Evolutionary conservation across 768 basidiomycete species (phyloP), one percentile per base, ranked within the genome.

Genomic region (Pisolithus sp.): DNA sequence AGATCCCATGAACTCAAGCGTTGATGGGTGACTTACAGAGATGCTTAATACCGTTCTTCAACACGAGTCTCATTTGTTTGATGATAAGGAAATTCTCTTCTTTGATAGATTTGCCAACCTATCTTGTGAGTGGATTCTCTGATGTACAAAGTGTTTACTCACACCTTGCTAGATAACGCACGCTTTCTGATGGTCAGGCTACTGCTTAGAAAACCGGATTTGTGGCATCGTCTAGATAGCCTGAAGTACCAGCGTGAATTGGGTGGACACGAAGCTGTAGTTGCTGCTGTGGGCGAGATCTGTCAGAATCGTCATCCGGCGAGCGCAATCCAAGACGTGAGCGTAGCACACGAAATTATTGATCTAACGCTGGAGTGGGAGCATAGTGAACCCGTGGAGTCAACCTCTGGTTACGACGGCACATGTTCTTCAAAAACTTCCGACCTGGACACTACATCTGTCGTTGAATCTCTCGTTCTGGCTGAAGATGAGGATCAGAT

Each of bases 141-240:
- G 18, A 30, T 12, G 4, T 10, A 3, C 37, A 41, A 38, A 12
- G 7, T n/a, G 23, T 15, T 20, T 46, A 12, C 61, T 62, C 34
- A 68, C 36, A 13, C 15, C 21, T 18, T 15, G 2, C 36, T 54
- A 85, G 82, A 80, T 57, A 63, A 73, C 13, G 76, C 83, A 3
- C 72, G 76, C 24, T 86, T 84, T 63, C 76, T 88, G 15, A 73
- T 86, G 54, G 73, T 80, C 17, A 78, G 83, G 20, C 68, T 88
- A 8, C 71, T 80, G n/a, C 71, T 85, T 7, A 77, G 85, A 47
- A 82, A 82, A 56, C 71, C 71, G 26, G 74, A 72, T 51, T 73
- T 74, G 56, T 83, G 82, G 71, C 75, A 80, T 52, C 75, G 79
- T 3, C 67, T 77, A 5, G 65, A 66, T 38, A 55, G 67, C 2